A percentile compares a stretch with the other conserved stretches of the same genome.
phyloP scores from a whole-genome alignment of 257 asterid genomes.

The Salvia miltiorrhiza region DNA sequence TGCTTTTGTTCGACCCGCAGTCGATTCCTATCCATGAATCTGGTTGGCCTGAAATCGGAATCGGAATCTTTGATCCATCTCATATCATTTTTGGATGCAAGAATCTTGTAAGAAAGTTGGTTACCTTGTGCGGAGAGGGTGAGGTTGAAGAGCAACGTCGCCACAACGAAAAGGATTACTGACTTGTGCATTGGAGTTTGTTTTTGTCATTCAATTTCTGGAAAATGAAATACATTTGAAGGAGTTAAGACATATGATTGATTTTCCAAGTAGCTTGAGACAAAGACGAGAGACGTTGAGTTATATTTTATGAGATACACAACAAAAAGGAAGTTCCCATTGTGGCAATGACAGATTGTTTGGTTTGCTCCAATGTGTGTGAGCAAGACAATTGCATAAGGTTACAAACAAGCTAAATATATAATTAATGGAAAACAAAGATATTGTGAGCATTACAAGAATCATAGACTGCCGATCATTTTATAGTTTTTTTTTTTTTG shows the following conservation, averaged over 20 bases:
- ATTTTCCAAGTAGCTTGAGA: not conserved
- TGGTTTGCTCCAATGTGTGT: not conserved
- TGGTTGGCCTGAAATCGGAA: not conserved
- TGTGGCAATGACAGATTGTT: not conserved
- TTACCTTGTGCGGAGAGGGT: conserved; percentile 17
- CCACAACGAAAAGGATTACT: not conserved
- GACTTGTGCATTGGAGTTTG: conserved; percentile 10
- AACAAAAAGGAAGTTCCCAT: not conserved
- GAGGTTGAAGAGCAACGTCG: not conserved
- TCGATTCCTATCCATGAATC: conserved; percentile 22
- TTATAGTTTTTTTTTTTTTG: too few relatives aligned
- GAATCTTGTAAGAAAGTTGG: not conserved
- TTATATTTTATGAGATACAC: not conserved
- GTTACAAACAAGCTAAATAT: not conserved
- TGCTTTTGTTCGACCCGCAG: conserved; percentile 13
- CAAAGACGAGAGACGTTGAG: not conserved
- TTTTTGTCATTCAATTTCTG: not conserved
- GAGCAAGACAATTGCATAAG: not conserved
- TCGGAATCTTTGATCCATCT: not conserved
- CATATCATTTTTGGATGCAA: not conserved
- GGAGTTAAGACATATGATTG: not conserved
- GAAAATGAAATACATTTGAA: not conserved
- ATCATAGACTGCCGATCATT: not conserved
- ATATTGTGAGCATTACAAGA: conserved; percentile 10
- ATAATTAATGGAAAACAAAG: too few relatives aligned